These are phyloP conservation scores for Saturnispora dispora DNA, from an alignment of 805 yeast species.

Conservation along the genomic window DNA sequence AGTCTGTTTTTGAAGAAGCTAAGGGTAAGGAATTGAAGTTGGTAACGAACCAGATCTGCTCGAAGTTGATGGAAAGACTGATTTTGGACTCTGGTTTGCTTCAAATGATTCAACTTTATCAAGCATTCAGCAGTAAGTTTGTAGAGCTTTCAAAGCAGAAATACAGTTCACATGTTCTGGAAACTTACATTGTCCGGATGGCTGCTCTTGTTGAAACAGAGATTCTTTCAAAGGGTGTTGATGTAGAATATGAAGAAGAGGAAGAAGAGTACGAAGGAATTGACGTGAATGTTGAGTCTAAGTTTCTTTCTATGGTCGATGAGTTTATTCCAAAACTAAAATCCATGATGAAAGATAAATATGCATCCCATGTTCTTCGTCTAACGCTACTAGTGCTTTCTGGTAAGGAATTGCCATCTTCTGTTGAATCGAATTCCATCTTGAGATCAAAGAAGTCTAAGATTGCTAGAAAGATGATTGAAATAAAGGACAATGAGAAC, in stretches of 20 bases:
- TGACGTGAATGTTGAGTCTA: constrained; percentile 51
- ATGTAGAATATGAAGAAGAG: constrained; percentile 27
- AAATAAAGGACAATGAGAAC: constrained; percentile 69
- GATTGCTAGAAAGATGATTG: constrained; percentile 90
- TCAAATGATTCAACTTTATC: constrained; percentile 58
- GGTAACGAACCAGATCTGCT: constrained; percentile 90
- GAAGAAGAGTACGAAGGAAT: constrained; percentile 30
- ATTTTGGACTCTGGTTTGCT: constrained; percentile 54
- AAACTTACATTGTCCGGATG: constrained; percentile 66
- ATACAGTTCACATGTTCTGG: constrained; percentile 89
- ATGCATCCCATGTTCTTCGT: constrained; percentile 83
- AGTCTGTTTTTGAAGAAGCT: constrained; percentile 76
- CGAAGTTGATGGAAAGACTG: constrained; percentile 83
- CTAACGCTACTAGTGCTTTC: constrained; percentile 60
- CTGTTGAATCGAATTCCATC: constrained; percentile 58
- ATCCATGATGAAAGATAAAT: constrained; percentile 61
- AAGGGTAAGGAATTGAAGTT: constrained; percentile 84
- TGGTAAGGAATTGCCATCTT: constrained; percentile 71
- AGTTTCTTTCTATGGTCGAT: constrained; percentile 54
- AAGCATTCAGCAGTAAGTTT: constrained; percentile 64
- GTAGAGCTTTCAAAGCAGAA: constrained; percentile 75
- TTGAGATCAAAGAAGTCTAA: constrained; percentile 77
- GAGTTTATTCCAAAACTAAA: constrained; percentile 55
- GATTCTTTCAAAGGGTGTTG: constrained; percentile 37
- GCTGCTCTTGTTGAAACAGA: constrained; percentile 74